Evolutionary conservation across 2,329 filamentous ascomycete species (phyloP).

Genomic region (Colletotrichum orchidophilum): DNA sequence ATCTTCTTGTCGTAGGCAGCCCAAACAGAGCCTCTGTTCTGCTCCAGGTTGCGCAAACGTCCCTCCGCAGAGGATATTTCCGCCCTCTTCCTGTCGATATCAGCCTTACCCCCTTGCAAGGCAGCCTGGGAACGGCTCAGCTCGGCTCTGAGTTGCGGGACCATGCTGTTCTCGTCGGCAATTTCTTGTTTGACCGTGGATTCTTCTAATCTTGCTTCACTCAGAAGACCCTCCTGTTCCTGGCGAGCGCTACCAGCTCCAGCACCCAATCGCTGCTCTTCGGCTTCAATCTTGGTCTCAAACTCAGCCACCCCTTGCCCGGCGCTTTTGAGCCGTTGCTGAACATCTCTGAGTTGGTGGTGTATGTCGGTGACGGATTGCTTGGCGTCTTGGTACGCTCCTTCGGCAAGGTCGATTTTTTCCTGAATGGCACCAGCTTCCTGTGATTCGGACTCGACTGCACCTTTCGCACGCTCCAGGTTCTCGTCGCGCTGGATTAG

Average conservation of each 20-base stretch:
- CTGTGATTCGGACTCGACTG: not conserved
- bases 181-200: constrained; percentile 31
- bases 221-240: constrained; percentile 46
- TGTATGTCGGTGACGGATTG: constrained; percentile 67
- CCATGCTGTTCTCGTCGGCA: not conserved
- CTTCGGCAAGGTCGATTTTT: constrained; percentile 29
- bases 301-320: constrained; percentile 56
- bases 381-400: constrained; percentile 60
- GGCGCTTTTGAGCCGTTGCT: constrained; percentile 63
- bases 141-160: constrained; percentile 3
- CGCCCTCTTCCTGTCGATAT: constrained; percentile 28
- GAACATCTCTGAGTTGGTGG: constrained; percentile 68
- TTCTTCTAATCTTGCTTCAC: constrained; percentile 37
- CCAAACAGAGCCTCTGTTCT: constrained; percentile 59
- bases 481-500: constrained; percentile 40
- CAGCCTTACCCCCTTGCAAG: not conserved
- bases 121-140: constrained; percentile 2
- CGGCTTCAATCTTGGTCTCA: constrained; percentile 60
- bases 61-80: constrained; percentile 34
- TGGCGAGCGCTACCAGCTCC: constrained; percentile 75
- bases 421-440: constrained; percentile 9
- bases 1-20: constrained; percentile 73
- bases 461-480: constrained; percentile 4
- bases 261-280: constrained; percentile 70
- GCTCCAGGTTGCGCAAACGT: constrained; percentile 20